Evolutionary conservation across 2,329 filamentous ascomycete species (phyloP).

Genomic region (Ophiostoma perfectum): DNA sequence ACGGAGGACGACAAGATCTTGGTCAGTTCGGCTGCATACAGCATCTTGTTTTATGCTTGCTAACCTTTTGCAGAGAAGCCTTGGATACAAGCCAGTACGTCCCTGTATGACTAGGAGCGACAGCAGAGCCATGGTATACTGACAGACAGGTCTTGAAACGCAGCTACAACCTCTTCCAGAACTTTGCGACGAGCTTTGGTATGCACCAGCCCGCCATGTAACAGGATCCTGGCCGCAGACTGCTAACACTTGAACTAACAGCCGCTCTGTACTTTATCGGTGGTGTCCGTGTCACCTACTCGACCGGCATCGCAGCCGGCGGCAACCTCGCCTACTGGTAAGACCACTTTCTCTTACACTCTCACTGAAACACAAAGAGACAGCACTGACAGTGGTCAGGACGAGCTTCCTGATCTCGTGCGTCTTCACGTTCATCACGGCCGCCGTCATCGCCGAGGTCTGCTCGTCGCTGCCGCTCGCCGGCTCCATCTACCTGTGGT

Average conservation of each 20-base stretch:
- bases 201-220: not conserved
- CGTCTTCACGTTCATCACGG: conserved; percentile 22
- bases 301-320: conserved; percentile 22
- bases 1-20: conserved; percentile 5
- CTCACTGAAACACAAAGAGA: not conserved
- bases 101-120: not conserved
- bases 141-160: conserved; percentile 18
- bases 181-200: conserved; percentile 22
- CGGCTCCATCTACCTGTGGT: conserved; percentile 51
- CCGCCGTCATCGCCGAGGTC: conserved; percentile 24
- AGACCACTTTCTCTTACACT: not conserved
- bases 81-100: conserved; percentile 12
- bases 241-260: not conserved
- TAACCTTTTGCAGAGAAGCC: not conserved
- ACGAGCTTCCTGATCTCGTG: conserved; percentile 18
- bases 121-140: not conserved
- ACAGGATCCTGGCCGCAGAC: not conserved
- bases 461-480: conserved; percentile 25
- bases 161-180: conserved; percentile 23
- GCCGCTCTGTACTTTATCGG: conserved; percentile 24
- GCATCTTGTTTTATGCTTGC: too few relatives aligned
- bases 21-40: not conserved
- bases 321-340: conserved; percentile 25
- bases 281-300: conserved; percentile 24
- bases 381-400: not conserved